A percentile compares a stretch with the other conserved stretches of the same genome.
These are phyloP conservation scores for Eremothecium sinecaudum DNA, from an alignment of 1,139 yeast genomes.

Conservation along the genomic window DNA sequence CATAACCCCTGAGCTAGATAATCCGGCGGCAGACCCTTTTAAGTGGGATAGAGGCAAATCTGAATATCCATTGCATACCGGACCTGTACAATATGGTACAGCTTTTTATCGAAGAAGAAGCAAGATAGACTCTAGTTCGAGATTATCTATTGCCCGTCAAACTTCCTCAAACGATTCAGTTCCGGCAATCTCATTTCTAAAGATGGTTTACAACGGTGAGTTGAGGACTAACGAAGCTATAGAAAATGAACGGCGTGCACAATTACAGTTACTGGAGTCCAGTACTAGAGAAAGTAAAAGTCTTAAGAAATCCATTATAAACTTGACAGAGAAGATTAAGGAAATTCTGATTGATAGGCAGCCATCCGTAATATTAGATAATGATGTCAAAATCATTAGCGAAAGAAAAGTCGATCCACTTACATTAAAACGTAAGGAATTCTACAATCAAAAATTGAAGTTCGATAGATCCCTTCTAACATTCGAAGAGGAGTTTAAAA, in stretches of 20 bases:
- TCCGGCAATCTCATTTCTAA: conserved; percentile 28
- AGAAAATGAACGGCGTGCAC: conserved; percentile 24
- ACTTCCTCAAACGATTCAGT: neutral
- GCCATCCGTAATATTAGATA: conserved; percentile 12
- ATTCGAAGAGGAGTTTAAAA: conserved; percentile 33
- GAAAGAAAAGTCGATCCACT: conserved; percentile 25
- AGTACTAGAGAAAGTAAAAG: conserved; percentile 13
- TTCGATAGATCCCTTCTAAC: conserved; percentile 21
- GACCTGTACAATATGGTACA: conserved; percentile 12
- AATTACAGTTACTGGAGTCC: conserved; percentile 17
- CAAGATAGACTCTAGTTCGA: neutral
- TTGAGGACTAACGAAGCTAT: conserved; percentile 27
- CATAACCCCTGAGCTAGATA: conserved; percentile 7
- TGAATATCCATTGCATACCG: conserved; percentile 1
- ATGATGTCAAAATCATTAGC: conserved; percentile 30
- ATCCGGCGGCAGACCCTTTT: conserved; percentile 24
- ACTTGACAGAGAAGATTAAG: conserved; percentile 24
- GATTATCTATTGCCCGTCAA: neutral
- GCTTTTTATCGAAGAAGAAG: conserved; percentile 7
- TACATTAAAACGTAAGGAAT: conserved; percentile 16
- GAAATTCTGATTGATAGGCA: conserved; percentile 15
- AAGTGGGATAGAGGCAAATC: conserved; percentile 21
- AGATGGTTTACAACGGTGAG: conserved; percentile 31
- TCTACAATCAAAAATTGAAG: conserved; percentile 19
- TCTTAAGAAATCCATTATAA: conserved; percentile 18